Conservation (phyloP, 2,329 filamentous ascomycete species). For the Aureobasidium sp. region DNA sequence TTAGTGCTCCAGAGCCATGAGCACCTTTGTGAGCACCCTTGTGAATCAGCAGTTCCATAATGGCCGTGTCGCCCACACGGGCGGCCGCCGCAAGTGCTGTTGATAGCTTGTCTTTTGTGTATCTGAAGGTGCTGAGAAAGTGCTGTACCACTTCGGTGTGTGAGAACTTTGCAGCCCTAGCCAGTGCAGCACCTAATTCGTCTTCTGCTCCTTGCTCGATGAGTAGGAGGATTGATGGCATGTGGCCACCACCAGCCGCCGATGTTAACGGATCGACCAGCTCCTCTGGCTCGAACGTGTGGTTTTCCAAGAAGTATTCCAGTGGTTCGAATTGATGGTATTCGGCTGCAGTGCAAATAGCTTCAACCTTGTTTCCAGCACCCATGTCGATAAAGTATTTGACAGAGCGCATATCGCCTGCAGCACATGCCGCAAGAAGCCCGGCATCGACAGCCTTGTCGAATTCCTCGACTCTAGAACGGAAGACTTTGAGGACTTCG, state of each 20-base stretch:
- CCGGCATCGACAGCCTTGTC: conserved; percentile 6
- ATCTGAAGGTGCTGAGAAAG: not conserved
- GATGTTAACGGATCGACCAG: not conserved
- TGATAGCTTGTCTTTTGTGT: not conserved
- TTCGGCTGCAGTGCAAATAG: conserved; percentile 5
- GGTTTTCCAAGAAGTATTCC: not conserved
- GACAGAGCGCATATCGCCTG: conserved; percentile 8
- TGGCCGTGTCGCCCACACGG: not conserved
- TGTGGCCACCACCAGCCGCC: not conserved
- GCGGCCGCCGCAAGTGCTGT: not conserved
- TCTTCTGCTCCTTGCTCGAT: conserved; percentile 7
- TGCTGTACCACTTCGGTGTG: not conserved
- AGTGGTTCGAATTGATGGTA: conserved; percentile 11
- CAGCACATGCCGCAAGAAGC: conserved; percentile 2
- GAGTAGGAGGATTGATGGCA: not conserved
- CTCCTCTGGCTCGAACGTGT: conserved; percentile 2
- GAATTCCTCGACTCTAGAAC: not conserved
- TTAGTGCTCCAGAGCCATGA: not conserved
- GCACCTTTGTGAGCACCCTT: not conserved
- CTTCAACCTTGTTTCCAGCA: conserved; percentile 1
- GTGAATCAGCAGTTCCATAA: not conserved
- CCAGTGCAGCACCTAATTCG: conserved; percentile 1
- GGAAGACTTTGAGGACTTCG: conserved; percentile 3
- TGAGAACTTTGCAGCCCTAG: conserved; percentile 9
- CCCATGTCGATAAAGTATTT: conserved; percentile 2